Evolutionary conservation across 164 flowering plant genomes (phyloP), one percentile per base, ranked within the genome.

Genomic region (Stephania yunnanensis): DNA sequence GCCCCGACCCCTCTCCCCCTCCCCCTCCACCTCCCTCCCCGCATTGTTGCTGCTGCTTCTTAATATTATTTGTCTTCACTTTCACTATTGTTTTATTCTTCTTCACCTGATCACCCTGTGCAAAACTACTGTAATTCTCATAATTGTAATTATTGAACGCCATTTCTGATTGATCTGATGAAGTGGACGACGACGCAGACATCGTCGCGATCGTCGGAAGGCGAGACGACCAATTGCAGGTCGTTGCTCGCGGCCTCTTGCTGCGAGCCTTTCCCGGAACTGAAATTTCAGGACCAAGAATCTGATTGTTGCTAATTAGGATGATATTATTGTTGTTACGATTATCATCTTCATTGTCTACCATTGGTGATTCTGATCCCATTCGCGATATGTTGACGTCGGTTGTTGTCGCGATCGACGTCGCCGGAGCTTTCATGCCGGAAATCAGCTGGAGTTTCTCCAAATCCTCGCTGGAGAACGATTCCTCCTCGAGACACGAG

Each of bases 241-340:
- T 91, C 42, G 91, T 90, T 1, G 88, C 89, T 19, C 98, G 92
- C 6, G 97, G 86, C 25, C 97, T 90, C 86, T 95, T 95, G 87
- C 94, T 90, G 4, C 98, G 87, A 48, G 97, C 95, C 75, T 90
- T 91, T 3, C 90, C 95, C 0, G 97, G 97, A 67, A 93, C 89
- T 0, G 91, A 78, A 2, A 81, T 77, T 20, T 87, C 94, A 19
- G 87, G 75, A 17, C 66, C 79, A 81, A 86, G 83, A 7, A 81
- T 82, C 4, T 88, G 83, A 74, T 73, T 75, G 76, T 46, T 75
- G 0, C 73, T 69, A 71, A 7, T 75, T 52, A 64, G 36, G 17
- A 52, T 15, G 8, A 36, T 2, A 52, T 58, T 2, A 52, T 58
- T 58, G 22, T 17, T 58, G 15, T 58, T 58, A 19, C 15, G 65